Evolutionary conservation across 176 grass and related monocot species (phyloP).

Genomic region (Zoysia pacifica): DNA sequence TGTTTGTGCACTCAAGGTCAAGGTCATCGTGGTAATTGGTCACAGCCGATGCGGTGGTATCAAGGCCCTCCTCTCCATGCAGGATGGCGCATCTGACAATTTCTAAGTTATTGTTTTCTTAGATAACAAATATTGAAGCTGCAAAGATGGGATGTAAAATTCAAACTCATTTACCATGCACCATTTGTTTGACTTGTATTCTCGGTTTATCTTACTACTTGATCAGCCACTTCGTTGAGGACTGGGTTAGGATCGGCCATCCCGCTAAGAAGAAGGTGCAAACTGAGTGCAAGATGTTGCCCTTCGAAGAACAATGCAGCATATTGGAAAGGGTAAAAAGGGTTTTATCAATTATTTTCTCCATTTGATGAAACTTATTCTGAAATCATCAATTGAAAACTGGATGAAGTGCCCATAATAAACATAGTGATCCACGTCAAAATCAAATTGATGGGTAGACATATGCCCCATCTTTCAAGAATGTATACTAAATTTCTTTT

Average conservation of each 20-base stretch:
- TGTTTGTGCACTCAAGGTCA: conserved; percentile 75
- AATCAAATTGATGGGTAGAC: too few species aligned
- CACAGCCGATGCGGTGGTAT: conserved; percentile 96
- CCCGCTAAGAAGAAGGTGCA: conserved; percentile 70
- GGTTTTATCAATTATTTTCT: not conserved
- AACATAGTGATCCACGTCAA: not conserved
- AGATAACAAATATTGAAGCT: not conserved
- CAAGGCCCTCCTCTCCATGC: conserved; percentile 78
- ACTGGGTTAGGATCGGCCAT: conserved; percentile 78
- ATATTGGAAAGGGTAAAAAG: conserved; percentile 62
- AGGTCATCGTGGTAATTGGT: conserved; percentile 78
- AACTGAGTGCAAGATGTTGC: not conserved
- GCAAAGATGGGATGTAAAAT: not conserved
- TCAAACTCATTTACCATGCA: not conserved
- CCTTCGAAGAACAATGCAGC: conserved; percentile 62
- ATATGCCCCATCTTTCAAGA: not conserved
- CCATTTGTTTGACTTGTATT: not conserved
- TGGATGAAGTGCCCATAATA: not conserved
- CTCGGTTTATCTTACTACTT: not conserved
- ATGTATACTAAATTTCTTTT: not conserved
- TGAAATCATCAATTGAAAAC: not conserved
- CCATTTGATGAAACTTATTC: not conserved
- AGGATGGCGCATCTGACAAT: conserved; percentile 53
- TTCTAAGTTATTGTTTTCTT: conserved; percentile 46
- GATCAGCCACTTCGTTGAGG: conserved; percentile 80